Percentiles rank a stretch among this genome's conserved stretches.
These are phyloP conservation scores for Komagataella pastoris DNA, from an alignment of 805 yeast species.

Conservation along the genomic window DNA sequence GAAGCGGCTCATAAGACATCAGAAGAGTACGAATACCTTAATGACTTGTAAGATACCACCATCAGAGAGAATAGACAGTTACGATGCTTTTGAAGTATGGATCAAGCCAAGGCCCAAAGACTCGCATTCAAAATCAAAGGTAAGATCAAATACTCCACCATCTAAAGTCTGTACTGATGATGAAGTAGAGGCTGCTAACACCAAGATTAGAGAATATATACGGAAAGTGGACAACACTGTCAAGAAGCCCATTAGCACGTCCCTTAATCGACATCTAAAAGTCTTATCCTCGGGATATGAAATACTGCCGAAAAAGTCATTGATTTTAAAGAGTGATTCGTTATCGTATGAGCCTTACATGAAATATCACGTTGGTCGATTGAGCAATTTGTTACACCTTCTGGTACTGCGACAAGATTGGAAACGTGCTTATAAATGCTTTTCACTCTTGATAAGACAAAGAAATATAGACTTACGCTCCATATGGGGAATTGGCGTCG, in stretches of 20 bases:
- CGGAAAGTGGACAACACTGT: neutral
- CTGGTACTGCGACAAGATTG: slow-evolving; percentile 36
- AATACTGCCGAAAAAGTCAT: neutral
- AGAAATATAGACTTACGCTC: slow-evolving; percentile 37
- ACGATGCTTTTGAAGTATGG: neutral
- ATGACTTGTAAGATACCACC: neutral
- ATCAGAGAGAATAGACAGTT: neutral
- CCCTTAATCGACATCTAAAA: neutral
- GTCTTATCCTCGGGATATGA: neutral
- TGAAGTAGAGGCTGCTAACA: neutral
- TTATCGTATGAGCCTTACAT: slow-evolving; percentile 1
- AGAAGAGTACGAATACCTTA: neutral
- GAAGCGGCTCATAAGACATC: neutral
- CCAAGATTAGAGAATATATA: neutral
- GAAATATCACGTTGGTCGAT: slow-evolving; percentile 9
- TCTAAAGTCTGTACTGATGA: neutral
- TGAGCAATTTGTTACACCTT: slow-evolving; percentile 34
- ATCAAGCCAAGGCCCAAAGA: neutral
- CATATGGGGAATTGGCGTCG: slow-evolving; percentile 54
- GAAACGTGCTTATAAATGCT: slow-evolving; percentile 39
- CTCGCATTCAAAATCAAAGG: neutral
- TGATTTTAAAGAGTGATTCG: neutral
- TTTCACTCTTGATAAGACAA: slow-evolving; percentile 32
- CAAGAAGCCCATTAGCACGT: neutral
- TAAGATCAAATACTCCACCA: neutral